Evolutionary conservation across 2,329 filamentous ascomycete genomes (phyloP).

Genomic region (Rhynchosporium secalis): DNA sequence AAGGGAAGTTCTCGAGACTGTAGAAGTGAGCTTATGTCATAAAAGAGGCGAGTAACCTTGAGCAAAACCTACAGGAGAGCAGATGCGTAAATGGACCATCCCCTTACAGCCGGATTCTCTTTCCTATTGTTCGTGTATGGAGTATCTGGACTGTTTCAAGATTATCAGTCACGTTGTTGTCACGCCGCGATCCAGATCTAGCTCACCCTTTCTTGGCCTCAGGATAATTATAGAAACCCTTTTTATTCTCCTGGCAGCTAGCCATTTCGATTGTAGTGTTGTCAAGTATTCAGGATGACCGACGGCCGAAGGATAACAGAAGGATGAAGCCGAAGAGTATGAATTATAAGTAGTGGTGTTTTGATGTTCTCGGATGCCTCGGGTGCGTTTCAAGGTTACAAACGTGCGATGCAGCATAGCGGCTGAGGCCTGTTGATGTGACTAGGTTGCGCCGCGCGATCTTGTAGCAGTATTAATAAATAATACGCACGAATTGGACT

Average conservation of each 20-base stretch:
- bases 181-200: neutral
- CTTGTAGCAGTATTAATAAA: neutral
- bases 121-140: constrained; percentile 27
- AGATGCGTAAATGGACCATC: constrained; percentile 20
- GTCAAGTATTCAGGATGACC: neutral
- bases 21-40: constrained; percentile 14
- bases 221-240: constrained; percentile 22
- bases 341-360: neutral
- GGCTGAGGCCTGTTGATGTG: constrained; percentile 11
- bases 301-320: neutral
- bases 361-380: constrained; percentile 7
- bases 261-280: constrained; percentile 1
- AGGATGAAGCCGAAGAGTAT: neutral
- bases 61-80: constrained; percentile 21
- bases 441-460: constrained; percentile 1
- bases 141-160: constrained; percentile 21
- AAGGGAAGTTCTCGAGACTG: constrained; percentile 27
- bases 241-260: constrained; percentile 18
- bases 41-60: neutral
- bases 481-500: too few relatives aligned
- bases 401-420: neutral
- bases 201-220: constrained; percentile 22
- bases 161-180: constrained; percentile 13
- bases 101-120: constrained; percentile 25
- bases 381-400: constrained; percentile 10